Base-by-base conservation (phyloP, 1,139 yeast genomes). In the Candida freyschussii region DNA sequence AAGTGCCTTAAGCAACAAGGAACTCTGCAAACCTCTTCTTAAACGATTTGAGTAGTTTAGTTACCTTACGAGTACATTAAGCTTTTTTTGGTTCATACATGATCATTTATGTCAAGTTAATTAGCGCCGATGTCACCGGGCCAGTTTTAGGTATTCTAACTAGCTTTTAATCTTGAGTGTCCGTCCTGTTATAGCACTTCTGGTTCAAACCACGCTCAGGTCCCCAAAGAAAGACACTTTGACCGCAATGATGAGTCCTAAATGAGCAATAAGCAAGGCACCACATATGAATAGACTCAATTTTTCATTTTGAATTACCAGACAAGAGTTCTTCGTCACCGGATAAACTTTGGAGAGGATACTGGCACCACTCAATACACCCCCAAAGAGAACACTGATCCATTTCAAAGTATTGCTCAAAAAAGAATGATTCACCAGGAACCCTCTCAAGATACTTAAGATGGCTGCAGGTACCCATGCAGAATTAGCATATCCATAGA, bases 381-480 rank as follows among this genome's bases (percentile, higher is more conserved):
- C 53, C 26, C 50, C 55, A 17, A 43, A 15, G 13, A 47, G 13
- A 1, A 49, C 53, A 36, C 45, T 40, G 16, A 41, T 21, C 55
- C 55, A 50, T 33, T 50, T 50, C 29, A 50, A 30, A 21, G 41
- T 33, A 12, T 33, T 32, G 17, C 48, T 47, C 13, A 45, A 15
- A 7, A 40, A n/a, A 1, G 23, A 13, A 24, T 48, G 51, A 21
- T 48, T 44, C 6, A 36, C 44, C 21, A 50, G 29, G 12, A 50
- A 33, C 3, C 55, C 53, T 32, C 55, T 42, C 13, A 66, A 48
- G 19, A 67, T 65, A 23, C 62, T 75, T 23, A 80, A 56, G 5
- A 79, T 52, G 2, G 91, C 80, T 21, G 83, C 80, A 3, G 93
- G 93, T 17, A 79, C 63, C 95, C 95, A 85, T 36, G 79, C 69